These are phyloP conservation scores for Xylaria scruposa DNA, from an alignment of 495 filamentous ascomycete genomes.

Conservation along the genomic window DNA sequence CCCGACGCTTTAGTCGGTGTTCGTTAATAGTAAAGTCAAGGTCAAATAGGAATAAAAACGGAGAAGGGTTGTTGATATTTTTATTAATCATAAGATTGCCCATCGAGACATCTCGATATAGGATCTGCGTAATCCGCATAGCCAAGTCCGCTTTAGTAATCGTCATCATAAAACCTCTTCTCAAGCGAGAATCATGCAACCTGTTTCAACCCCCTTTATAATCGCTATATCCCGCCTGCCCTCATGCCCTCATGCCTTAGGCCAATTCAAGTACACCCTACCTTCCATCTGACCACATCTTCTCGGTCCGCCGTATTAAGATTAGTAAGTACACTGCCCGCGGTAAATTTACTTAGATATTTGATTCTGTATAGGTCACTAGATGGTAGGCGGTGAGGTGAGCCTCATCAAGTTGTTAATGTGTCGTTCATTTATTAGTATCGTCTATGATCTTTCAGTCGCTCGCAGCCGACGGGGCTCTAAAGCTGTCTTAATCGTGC, in stretches of 20 bases:
- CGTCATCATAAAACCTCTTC: background rate
- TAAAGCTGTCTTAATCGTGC: constrained; percentile 13
- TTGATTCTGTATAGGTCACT: too few relatives aligned
- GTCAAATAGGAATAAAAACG: too few relatives aligned
- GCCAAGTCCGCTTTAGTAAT: background rate
- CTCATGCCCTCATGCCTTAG: background rate
- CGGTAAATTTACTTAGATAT: background rate
- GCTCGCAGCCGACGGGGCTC: constrained; percentile 6
- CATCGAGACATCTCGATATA: too few relatives aligned
- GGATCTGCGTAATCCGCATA: too few relatives aligned
- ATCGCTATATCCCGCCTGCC: background rate
- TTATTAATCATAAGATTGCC: too few relatives aligned
- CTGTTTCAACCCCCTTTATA: background rate
- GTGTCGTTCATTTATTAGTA: constrained; percentile 26
- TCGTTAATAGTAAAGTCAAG: too few relatives aligned
- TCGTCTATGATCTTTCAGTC: constrained; percentile 26
- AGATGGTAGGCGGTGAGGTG: background rate
- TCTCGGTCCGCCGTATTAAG: background rate
- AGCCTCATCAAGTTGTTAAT: constrained; percentile 6
- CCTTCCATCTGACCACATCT: background rate
- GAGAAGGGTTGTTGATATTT: too few relatives aligned
- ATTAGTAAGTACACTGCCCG: background rate
- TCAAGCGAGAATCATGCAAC: background rate
- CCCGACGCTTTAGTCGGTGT: too few relatives aligned
- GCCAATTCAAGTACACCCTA: background rate